Evolutionary conservation across 2,329 filamentous ascomycete genomes (phyloP), one percentile per base, ranked within the genome.

Genomic region (Penicillium nordicum): DNA sequence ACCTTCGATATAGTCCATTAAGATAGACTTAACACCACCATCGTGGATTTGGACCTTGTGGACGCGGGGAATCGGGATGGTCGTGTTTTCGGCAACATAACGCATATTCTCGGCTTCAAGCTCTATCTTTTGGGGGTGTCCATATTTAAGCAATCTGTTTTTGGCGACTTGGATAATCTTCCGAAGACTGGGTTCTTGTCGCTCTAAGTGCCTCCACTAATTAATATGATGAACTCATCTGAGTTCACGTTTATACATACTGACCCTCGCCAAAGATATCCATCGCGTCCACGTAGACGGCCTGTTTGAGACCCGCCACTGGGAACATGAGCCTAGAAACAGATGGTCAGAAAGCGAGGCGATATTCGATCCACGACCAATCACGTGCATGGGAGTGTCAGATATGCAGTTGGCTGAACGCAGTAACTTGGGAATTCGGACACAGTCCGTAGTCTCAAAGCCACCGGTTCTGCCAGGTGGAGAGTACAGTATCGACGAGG

Each of bases 1-100:
- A n/a, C 38, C 38, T 30, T 55, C 46, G n/a, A 55, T 44, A 38
- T 41, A 48, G 21, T 53, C 25, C 51, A 53, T 53, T 7, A 40
- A n/a, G 7, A 53, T 53, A 12, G 51, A 53, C 36, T 34, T 36
- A 12, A 41, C 12, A 9, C 18, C 36, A 21, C 21, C 27, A 21
- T 27, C 43, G 2, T 48, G 51, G 21, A 4, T 21, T 34, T 34
- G 43, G 21, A 25, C 40, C 18, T 21, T 25, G 21, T 48, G 27
- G 14, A 53, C 29, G 6, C 12, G 27, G 6, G 51, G 51, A 27
- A 53, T 25, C 9, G 43, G 51, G 21, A 53, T 53, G 18, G 43
- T 49, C 7, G 51, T 53, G n/a, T 34, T 48, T 16, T 48, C 16
- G 11, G 51, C 37, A 5, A 53, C 12, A 16, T 53, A 42, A 10